Base-by-base conservation (phyloP, 1,139 yeast genomes). In the Hyphopichia burtonii region DNA sequence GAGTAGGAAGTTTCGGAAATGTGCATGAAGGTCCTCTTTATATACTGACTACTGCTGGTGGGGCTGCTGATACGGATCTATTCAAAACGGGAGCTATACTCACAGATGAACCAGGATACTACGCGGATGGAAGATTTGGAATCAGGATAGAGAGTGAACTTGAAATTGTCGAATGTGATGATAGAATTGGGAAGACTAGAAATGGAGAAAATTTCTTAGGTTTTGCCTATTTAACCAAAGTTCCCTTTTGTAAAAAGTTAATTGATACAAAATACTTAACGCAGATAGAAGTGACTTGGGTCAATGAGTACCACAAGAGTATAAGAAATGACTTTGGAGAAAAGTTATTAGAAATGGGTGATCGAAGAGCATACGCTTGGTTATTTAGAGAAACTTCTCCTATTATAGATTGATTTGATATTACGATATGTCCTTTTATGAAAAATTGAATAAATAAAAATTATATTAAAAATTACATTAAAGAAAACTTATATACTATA, bases 11-110 rank as follows among this genome's bases (percentile, higher is more conserved):
- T 37, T 78, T 72, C 57, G 78, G 82, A 4, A 66, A 71, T 51
- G 83, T 79, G 6, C 84, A 79, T 50, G 81, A 80, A 43, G 74
- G 76, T 0, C 84, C 84, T 0, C 63, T 79, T 42, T 76, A 71
- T 34, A 66, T 79, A 40, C 69, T 63, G 66, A 59, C 73, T 2
- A 56, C 71, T 1, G 44, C 56, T 14, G 65, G 65, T 1, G 77
- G 77, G 0, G 68, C 74, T 2, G 55, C 56, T n/a, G 40, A 43
- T 1, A 53, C 53, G 16, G 60, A 63, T 23, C 55, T 63, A 27
- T 73, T 68, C 47, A 66, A 69, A 41, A 65, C 67, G 8, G 82
- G 83, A 1, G 79, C 72, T 15, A 70, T 78, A 34, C 53, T 78
- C 15, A 70, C 80, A 17, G 80, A 76, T 52, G 84, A 79, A 46